Conservation (phyloP, 805 yeast genomes). For the Yarrowia phangngaensis region DNA sequence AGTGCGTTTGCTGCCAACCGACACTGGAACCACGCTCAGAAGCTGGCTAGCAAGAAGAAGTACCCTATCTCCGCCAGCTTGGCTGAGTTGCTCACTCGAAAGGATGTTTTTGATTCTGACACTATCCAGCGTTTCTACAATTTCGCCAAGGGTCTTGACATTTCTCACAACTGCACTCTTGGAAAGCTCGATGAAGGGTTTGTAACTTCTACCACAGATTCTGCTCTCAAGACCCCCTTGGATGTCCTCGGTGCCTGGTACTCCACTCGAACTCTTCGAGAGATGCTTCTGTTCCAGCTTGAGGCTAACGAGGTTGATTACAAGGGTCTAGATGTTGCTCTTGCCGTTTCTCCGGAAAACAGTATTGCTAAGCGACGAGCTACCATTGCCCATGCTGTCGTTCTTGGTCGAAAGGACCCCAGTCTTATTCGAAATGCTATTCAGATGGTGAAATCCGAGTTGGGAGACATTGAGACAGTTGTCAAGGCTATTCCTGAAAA, state of each 20-base stretch:
- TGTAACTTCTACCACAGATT: constrained; percentile 31
- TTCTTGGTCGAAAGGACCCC: constrained; percentile 33
- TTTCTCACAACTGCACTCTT: constrained; percentile 24
- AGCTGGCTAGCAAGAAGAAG: constrained; percentile 28
- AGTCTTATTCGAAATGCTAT: constrained; percentile 32
- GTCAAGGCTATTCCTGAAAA: not conserved
- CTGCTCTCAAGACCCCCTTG: constrained; percentile 33
- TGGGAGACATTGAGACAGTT: constrained; percentile 15
- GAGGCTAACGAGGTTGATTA: constrained; percentile 24
- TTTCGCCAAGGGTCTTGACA: constrained; percentile 28
- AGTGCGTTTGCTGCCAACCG: constrained; percentile 27
- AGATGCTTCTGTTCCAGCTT: constrained; percentile 31
- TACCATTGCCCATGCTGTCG: constrained; percentile 34
- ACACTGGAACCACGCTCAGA: constrained; percentile 36
- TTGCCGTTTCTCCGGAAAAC: constrained; percentile 35
- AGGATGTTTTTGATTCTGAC: constrained; percentile 35
- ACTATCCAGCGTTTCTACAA: constrained; percentile 32
- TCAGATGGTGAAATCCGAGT: constrained; percentile 31
- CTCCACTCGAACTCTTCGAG: constrained; percentile 33
- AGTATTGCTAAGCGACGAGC: constrained; percentile 35
- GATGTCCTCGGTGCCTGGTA: constrained; percentile 38
- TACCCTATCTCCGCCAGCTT: constrained; percentile 27
- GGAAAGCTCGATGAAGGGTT: constrained; percentile 32
- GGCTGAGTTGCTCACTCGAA: constrained; percentile 13
- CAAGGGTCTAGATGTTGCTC: constrained; percentile 30